phyloP scores from a whole-genome alignment of 495 filamentous ascomycete genomes.

The Talaromyces thailandensis region DNA sequence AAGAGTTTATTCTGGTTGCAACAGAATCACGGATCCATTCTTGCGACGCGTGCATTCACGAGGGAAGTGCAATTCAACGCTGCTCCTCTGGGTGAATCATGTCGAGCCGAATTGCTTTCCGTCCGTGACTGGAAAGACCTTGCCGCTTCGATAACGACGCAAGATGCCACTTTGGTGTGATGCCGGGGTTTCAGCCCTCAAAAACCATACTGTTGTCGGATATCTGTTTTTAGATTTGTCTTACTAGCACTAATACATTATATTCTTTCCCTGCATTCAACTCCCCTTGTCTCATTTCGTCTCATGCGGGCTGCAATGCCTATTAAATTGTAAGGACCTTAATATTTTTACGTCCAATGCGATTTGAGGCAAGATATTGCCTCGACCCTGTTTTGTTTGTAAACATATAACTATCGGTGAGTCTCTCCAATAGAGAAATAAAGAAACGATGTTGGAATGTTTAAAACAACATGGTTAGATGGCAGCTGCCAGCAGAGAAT shows the following conservation, averaged over 20 bases:
- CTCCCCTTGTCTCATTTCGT: not conserved
- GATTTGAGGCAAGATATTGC: too few relatives aligned
- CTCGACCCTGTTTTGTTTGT: too few relatives aligned
- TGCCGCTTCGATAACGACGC: not conserved
- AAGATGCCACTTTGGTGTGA: not conserved
- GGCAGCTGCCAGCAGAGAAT: not conserved
- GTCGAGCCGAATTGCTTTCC: not conserved
- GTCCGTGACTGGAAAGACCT: not conserved
- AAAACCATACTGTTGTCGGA: too few relatives aligned
- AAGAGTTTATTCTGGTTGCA: not conserved
- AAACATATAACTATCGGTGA: not conserved
- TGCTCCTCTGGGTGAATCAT: too few relatives aligned
- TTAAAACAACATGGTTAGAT: not conserved
- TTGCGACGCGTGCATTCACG: not conserved
- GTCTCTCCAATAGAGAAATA: not conserved
- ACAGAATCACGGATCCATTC: not conserved
- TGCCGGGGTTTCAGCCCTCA: too few relatives aligned
- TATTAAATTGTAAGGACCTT: too few relatives aligned
- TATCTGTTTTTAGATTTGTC: too few relatives aligned
- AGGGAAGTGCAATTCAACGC: not conserved
- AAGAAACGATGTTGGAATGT: not conserved
- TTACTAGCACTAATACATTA: not conserved
- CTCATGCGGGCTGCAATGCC: not conserved
- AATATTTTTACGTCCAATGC: too few relatives aligned
- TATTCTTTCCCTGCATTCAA: not conserved